A percentile compares a stretch with the other conserved stretches of the same genome.
phyloP scores from a whole-genome alignment of 176 grass and related monocot species.

The Bolboschoenus planiculmis region DNA sequence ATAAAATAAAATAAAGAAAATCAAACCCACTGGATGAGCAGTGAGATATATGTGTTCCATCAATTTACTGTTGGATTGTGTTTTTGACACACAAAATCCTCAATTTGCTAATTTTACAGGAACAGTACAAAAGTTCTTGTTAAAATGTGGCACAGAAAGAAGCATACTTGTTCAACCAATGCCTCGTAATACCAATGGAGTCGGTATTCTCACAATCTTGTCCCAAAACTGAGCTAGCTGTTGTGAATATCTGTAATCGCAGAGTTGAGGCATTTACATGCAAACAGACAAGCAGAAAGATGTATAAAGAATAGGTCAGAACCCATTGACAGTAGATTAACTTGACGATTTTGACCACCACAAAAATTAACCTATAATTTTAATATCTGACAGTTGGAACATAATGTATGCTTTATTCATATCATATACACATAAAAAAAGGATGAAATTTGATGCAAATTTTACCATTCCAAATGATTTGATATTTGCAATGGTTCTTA shows the following conservation, averaged over 20 bases:
- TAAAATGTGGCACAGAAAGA: constrained; percentile 1
- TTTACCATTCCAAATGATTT: background rate
- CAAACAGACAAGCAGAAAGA: background rate
- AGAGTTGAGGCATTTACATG: background rate
- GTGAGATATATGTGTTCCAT: background rate
- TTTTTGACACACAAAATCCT: background rate
- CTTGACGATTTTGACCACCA: background rate
- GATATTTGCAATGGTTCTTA: background rate
- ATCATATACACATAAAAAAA: background rate
- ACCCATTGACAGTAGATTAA: background rate
- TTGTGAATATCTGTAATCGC: constrained; percentile 53
- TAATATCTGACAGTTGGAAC: background rate
- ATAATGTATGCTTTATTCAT: background rate
- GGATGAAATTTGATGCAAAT: background rate
- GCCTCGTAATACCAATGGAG: constrained; percentile 48
- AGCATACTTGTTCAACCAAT: constrained; percentile 56
- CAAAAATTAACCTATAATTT: background rate
- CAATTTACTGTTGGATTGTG: background rate
- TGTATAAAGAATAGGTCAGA: background rate
- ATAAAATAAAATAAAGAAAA: too few relatives aligned
- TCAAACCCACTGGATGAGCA: background rate
- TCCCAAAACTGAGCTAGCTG: constrained; percentile 39
- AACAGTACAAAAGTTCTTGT: background rate
- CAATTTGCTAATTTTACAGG: background rate
- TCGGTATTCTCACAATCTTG: constrained; percentile 45